A percentile compares a stretch with the other conserved stretches of the same genome.
Conservation (phyloP, 176 grass and related monocot genomes). For the Raddia guianensis region DNA sequence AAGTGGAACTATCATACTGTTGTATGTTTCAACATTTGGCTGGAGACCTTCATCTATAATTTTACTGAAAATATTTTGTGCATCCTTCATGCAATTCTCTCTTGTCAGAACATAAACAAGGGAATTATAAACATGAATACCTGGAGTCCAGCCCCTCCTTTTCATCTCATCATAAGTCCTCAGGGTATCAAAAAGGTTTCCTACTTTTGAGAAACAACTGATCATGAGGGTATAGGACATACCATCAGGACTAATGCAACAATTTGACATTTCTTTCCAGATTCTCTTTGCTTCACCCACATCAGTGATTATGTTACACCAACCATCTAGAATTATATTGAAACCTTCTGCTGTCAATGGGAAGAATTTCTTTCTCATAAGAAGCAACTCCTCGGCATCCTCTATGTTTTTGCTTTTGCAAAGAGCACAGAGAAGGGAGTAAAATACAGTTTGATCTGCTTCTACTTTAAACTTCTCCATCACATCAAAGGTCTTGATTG, state of each 20-base stretch:
- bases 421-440: conserved; percentile 72
- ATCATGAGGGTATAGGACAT: conserved; percentile 85
- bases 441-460: conserved; percentile 65
- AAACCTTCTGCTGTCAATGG: conserved; percentile 76
- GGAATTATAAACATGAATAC: conserved; percentile 78
- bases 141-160: conserved; percentile 72
- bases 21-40: conserved; percentile 78
- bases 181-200: conserved; percentile 89
- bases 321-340: conserved; percentile 84
- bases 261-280: conserved; percentile 94
- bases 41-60: conserved; percentile 63
- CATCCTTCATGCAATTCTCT: conserved; percentile 93
- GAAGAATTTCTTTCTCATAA: conserved; percentile 68
- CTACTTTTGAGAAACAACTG: conserved; percentile 82
- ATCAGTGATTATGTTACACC: conserved; percentile 86
- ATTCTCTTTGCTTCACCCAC: conserved; percentile 84
- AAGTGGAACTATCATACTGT: conserved; percentile 77
- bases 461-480: conserved; percentile 88
- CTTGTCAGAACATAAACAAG: conserved; percentile 78
- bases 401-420: conserved; percentile 93
- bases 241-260: conserved; percentile 73
- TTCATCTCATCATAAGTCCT: conserved; percentile 97
- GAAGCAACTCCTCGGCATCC: conserved; percentile 87
- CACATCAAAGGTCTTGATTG: conserved; percentile 74
- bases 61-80: conserved; percentile 77